Conservation (phyloP, 2,329 filamentous ascomycete genomes). For the Capronia epimyces region DNA sequence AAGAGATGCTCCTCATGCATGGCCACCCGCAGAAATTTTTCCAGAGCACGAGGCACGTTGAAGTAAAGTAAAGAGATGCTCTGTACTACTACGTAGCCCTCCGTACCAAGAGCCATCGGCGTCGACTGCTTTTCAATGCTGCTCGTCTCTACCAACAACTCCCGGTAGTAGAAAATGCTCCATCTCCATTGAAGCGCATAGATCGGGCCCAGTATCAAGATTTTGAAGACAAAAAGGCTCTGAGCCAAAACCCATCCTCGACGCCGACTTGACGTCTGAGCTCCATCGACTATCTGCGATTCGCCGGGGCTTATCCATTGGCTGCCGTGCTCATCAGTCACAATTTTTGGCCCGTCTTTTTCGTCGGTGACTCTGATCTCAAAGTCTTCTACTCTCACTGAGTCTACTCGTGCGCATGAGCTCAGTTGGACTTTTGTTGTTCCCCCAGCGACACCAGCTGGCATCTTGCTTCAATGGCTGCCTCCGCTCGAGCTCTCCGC, state of each 20-base stretch:
- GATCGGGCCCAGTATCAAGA: too few species aligned
- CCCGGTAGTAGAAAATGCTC: too few species aligned
- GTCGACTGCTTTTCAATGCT: too few species aligned
- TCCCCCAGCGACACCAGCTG: background rate
- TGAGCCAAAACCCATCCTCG: background rate
- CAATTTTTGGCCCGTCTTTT: slow-evolving; percentile 15
- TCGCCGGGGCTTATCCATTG: slow-evolving; percentile 24
- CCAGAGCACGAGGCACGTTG: background rate
- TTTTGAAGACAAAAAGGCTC: background rate
- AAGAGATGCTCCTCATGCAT: slow-evolving; percentile 7
- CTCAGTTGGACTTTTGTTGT: slow-evolving; percentile 3
- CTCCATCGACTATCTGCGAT: background rate
- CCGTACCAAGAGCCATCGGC: background rate
- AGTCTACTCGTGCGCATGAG: slow-evolving; percentile 1
- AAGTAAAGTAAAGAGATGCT: slow-evolving; percentile 2
- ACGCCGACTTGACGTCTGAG: slow-evolving; percentile 6
- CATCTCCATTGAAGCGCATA: too few species aligned
- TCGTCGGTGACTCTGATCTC: slow-evolving; percentile 11
- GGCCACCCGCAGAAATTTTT: slow-evolving; percentile 9
- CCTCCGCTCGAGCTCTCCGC: slow-evolving; percentile 24
- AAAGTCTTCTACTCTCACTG: background rate
- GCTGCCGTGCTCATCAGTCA: slow-evolving; percentile 11
- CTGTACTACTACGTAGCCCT: background rate
- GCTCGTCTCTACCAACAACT: too few species aligned
- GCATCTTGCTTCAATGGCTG: slow-evolving; percentile 21